These are phyloP conservation scores for Nicotiana benthamiana DNA, from an alignment of 257 asterid genomes.

Conservation along the genomic window DNA sequence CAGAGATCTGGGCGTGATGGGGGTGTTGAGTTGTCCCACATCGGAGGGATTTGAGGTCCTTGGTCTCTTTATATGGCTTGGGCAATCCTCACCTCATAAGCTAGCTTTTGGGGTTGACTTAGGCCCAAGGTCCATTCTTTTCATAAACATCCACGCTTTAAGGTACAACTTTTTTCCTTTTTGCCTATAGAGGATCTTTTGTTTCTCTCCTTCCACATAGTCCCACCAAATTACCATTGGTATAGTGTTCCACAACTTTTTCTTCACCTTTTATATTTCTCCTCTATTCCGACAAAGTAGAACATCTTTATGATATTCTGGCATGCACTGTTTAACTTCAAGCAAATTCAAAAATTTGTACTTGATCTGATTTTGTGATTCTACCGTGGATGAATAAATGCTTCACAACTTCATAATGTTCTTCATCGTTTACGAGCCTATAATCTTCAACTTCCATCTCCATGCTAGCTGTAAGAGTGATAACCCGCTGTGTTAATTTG, in stretches of 20 bases:
- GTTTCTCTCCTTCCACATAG: background rate
- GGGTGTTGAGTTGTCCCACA: too few species aligned
- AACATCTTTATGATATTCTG: background rate
- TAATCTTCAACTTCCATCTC: background rate
- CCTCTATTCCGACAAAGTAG: background rate
- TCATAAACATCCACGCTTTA: background rate
- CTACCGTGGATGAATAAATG: background rate
- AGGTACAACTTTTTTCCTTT: background rate
- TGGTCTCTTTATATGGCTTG: too few species aligned
- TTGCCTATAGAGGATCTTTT: background rate
- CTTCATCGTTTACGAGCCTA: background rate
- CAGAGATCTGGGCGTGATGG: too few species aligned
- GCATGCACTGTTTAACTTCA: background rate
- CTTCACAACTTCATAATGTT: background rate
- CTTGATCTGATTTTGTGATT: background rate
- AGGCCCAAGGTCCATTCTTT: too few species aligned
- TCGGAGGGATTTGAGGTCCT: too few species aligned
- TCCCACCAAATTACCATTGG: background rate
- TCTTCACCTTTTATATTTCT: background rate
- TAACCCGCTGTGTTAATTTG: background rate
- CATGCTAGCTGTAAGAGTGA: background rate
- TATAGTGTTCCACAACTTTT: background rate
- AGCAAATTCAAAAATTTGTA: background rate
- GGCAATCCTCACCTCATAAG: too few species aligned
- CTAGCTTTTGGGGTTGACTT: too few species aligned